Base-by-base conservation (phyloP, 1,284 basidiomycete genomes). In the Marasmius tenuissimus region DNA sequence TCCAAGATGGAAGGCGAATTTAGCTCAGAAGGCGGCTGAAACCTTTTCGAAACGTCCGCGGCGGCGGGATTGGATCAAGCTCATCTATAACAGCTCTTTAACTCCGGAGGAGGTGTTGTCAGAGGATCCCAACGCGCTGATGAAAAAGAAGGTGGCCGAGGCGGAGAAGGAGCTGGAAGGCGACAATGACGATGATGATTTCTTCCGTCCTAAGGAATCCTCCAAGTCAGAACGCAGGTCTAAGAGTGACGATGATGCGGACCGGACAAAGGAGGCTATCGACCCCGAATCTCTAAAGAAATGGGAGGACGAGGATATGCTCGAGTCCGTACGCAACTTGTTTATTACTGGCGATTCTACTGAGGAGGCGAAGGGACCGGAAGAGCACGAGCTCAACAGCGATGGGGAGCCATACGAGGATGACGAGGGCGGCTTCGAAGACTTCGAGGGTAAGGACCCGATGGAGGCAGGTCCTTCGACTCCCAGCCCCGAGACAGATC, bases 311-410 rank as follows among this genome's bases (percentile, higher is more conserved):
- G 93, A 97, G 66, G 87, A 85, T 14, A 81, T 92, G 70, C 82
- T 99, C 35, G 92, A 98, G 58, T 91, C 93, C 1, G 89, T 99
- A 68, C 87, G 94, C 11, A 79, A 86, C 61, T 79, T 97, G 59
- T 99, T 99, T 78, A 97, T 99, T 74, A 98, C 96, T 0, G 95
- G 94, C 1, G 81, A 79, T 16, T 74, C 81, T 50, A 70, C 67
- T 3, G 72, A 75, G 11, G 68, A 68, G 6, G 73, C 7, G 10
- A 7, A 72, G 3, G 75, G 62, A 16, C 73, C 57, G 33, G 68
- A 63, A 16, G 75, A 71, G 48, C 73, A 67, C 16, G 78, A 67
- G 50, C 81, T 81, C 37, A 82, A 79, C 56, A 83, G 79, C 51
- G 85, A 82, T 56, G 84, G 79, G 50, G 85, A 82, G 54, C 69